Evolutionary conservation across 495 filamentous ascomycete species (phyloP).

Genomic region (Neurospora sp.): DNA sequence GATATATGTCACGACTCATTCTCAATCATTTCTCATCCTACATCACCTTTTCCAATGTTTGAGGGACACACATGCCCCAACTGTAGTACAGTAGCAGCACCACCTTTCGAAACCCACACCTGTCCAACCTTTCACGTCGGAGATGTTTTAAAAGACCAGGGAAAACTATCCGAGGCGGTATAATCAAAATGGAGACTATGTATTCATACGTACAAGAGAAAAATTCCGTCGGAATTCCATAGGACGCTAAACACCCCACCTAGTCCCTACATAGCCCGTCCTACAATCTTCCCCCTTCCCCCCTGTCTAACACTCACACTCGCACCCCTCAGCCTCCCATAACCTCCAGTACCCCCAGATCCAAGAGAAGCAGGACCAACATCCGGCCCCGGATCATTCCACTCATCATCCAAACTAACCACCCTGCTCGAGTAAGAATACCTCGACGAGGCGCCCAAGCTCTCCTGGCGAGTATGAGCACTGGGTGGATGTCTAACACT

Average conservation of each 20-base stretch:
- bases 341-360: background rate
- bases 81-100: background rate
- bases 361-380: constrained; percentile 27
- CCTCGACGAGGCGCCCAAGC: constrained; percentile 5
- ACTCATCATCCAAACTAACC: constrained; percentile 28
- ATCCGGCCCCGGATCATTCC: constrained; percentile 45
- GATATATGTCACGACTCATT: no score
- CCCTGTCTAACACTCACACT: background rate
- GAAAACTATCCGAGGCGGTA: background rate
- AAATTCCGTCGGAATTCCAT: background rate
- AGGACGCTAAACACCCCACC: background rate
- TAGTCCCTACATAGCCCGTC: background rate
- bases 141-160: background rate
- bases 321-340: background rate
- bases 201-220: background rate
- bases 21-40: no score
- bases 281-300: background rate
- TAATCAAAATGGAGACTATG: background rate
- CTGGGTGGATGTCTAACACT: background rate
- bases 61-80: background rate
- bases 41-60: background rate
- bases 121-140: background rate
- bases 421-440: constrained; percentile 39
- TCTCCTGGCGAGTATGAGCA: constrained; percentile 4
- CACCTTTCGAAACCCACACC: background rate